Evolutionary conservation across 2,329 filamentous ascomycete genomes (phyloP).

Genomic region (Diplodia corticola): DNA sequence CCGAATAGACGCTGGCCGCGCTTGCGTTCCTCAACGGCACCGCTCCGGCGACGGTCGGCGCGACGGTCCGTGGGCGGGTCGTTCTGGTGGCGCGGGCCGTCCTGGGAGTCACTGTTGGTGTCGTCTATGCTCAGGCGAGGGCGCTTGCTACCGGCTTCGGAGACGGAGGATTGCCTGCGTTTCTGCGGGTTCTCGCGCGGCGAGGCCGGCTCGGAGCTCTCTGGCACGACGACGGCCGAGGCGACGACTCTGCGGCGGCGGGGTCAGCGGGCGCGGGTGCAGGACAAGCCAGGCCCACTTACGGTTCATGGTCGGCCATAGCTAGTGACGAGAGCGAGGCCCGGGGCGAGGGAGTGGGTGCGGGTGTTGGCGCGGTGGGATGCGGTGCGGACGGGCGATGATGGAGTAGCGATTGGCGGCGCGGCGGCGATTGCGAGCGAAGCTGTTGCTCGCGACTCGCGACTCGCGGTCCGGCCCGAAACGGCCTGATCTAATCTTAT

Average conservation of each 20-base stretch:
- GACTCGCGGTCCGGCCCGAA: conserved; percentile 9
- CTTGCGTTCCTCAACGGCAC: conserved; percentile 73
- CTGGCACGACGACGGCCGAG: conserved; percentile 57
- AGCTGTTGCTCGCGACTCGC: neutral
- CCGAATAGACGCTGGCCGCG: conserved; percentile 85
- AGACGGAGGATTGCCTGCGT: conserved; percentile 56
- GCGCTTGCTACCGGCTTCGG: conserved; percentile 55
- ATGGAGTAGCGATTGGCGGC: conserved; percentile 12
- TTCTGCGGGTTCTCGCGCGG: conserved; percentile 43
- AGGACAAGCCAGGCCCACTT: neutral
- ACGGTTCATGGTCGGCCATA: conserved; percentile 26
- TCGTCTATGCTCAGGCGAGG: conserved; percentile 48
- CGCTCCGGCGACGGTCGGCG: conserved; percentile 44
- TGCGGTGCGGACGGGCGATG: neutral
- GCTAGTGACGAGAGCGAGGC: neutral
- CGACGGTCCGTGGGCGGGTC: conserved; percentile 30
- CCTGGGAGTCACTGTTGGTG: conserved; percentile 28
- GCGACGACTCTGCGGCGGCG: conserved; percentile 45
- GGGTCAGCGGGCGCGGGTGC: neutral
- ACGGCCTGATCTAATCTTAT: conserved; percentile 13
- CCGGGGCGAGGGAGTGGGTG: neutral
- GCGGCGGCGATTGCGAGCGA: conserved; percentile 16
- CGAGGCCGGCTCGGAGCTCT: conserved; percentile 34
- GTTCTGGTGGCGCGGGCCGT: conserved; percentile 27
- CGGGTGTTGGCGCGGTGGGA: neutral